phyloP scores from a whole-genome alignment of 2,329 filamentous ascomycete genomes.

The Exophiala sp. region DNA sequence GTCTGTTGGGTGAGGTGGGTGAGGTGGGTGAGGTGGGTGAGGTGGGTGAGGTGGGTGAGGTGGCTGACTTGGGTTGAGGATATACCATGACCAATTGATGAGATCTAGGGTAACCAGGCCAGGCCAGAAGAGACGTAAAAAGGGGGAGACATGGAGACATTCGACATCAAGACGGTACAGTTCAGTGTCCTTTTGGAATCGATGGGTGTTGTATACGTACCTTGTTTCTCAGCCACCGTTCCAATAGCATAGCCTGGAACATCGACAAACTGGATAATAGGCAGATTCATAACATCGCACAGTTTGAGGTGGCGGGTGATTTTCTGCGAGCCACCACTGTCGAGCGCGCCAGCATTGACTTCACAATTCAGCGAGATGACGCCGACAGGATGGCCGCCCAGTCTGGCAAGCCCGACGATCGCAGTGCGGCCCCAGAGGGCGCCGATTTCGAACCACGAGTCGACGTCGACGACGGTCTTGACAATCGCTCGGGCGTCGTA shows the following conservation, averaged over 20 bases:
- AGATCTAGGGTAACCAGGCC: no score
- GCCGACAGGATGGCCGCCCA: conserved; percentile 53
- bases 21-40: no score
- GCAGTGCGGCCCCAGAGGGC: conserved; percentile 57
- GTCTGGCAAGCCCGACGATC: conserved; percentile 55
- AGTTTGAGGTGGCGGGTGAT: conserved; percentile 56
- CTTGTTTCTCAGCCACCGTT: conserved; percentile 50
- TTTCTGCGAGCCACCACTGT: conserved; percentile 57
- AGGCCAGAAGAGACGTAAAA: no score
- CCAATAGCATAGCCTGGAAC: conserved; percentile 57
- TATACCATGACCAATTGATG: no score
- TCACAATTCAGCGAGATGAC: conserved; percentile 42
- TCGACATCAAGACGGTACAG: no score
- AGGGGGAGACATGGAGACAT: no score
- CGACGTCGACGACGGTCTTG: conserved; percentile 49
- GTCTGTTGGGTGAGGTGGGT: no score
- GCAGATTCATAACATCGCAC: conserved; percentile 60
- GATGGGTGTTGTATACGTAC: background rate
- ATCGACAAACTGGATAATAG: conserved; percentile 58
- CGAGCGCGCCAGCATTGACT: conserved; percentile 54
- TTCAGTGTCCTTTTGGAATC: background rate
- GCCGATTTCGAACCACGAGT: conserved; percentile 60
- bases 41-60: no score
- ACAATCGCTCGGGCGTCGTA: conserved; percentile 56
- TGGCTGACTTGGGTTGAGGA: no score